Evolutionary conservation across 192 early-diverging fungal genomes (phyloP).

Genomic region (Funneliformis mosseae): DNA sequence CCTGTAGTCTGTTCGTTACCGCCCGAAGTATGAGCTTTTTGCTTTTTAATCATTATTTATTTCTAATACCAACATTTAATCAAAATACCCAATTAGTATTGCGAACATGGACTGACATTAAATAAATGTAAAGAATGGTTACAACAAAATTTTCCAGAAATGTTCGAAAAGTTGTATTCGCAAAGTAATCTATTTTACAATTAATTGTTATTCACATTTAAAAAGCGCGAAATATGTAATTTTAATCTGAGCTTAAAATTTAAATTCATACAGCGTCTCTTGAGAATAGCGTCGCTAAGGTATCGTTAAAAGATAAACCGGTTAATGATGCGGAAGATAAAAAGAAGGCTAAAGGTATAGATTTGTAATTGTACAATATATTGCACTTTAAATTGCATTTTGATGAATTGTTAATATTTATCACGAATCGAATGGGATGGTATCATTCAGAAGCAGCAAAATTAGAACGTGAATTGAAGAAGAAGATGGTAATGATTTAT

Average conservation of each 20-base stretch:
- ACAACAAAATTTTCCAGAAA: constrained; percentile 54
- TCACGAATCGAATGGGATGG: constrained; percentile 21
- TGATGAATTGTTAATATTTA: constrained; percentile 4
- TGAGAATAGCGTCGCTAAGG: constrained; percentile 37
- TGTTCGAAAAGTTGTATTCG: constrained; percentile 63
- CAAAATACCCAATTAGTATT: constrained; percentile 63
- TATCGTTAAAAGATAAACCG: constrained; percentile 34
- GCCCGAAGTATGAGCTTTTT: constrained; percentile 40
- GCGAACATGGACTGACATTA: constrained; percentile 83
- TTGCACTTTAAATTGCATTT: not conserved
- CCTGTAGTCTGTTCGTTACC: constrained; percentile 49
- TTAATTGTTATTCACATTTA: not conserved
- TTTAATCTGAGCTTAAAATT: constrained; percentile 36
- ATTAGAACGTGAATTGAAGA: constrained; percentile 70
- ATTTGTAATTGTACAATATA: not conserved
- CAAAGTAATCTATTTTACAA: constrained; percentile 31
- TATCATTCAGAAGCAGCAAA: constrained; percentile 65
- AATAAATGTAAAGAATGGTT: constrained; percentile 86
- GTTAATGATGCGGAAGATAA: constrained; percentile 41
- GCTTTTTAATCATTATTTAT: not conserved
- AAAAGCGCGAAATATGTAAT: not conserved
- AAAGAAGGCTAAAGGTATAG: constrained; percentile 51
- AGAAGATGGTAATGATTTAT: constrained; percentile 65
- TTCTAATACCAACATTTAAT: not conserved
- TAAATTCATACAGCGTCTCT: constrained; percentile 34